phyloP scores from a whole-genome alignment of 2,329 filamentous ascomycete species.

The Parascedosporium putredinis region DNA sequence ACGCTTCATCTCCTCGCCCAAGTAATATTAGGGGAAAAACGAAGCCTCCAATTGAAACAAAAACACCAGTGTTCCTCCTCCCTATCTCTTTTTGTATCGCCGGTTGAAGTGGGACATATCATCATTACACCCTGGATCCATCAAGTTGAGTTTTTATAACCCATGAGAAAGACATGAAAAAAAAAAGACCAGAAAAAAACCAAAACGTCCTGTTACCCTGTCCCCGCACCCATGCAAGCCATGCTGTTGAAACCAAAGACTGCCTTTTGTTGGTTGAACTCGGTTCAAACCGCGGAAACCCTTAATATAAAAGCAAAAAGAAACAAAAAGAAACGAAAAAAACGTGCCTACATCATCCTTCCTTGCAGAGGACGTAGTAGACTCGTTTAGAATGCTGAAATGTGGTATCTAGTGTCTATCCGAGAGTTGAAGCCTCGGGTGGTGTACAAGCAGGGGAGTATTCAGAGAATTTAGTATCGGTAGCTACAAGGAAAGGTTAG shows the following conservation, averaged over 20 bases:
- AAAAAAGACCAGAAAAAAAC: conserved; percentile 14
- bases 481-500: conserved; percentile 23
- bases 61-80: too few relatives aligned
- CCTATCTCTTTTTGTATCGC: not conserved
- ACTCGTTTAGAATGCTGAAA: conserved; percentile 12
- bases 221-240: conserved; percentile 9
- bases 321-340: conserved; percentile 4
- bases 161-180: conserved; percentile 13
- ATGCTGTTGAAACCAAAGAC: conserved; percentile 8
- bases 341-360: conserved; percentile 9
- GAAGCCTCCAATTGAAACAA: not conserved
- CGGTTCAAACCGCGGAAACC: conserved; percentile 9
- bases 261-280: conserved; percentile 1
- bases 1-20: not conserved
- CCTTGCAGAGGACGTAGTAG: conserved; percentile 12
- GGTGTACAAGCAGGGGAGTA: not conserved
- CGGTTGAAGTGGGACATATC: conserved; percentile 3
- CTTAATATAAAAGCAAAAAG: conserved; percentile 14
- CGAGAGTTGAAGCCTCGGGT: conserved; percentile 8
- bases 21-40: not conserved
- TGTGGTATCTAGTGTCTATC: conserved; percentile 12
- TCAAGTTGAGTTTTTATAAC: conserved; percentile 2
- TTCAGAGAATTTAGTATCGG: conserved; percentile 30
- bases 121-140: conserved; percentile 3
- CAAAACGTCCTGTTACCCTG: conserved; percentile 8